Base-by-base conservation (phyloP, 345 rosid genomes). In the Lumnitzera littorea region DNA sequence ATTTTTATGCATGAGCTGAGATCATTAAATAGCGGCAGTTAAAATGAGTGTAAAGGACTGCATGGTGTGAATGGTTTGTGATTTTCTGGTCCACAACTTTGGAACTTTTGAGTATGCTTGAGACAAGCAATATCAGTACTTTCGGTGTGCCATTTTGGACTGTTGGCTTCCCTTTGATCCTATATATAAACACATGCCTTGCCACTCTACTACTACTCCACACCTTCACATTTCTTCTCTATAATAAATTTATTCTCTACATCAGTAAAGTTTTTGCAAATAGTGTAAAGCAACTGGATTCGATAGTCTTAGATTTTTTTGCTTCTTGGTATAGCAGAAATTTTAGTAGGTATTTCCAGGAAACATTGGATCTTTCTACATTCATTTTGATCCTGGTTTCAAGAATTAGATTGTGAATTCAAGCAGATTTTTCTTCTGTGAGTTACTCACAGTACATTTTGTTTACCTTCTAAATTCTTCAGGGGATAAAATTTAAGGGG, bases 91-190 rank as follows among this genome's bases (percentile, higher is more conserved):
- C 78, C 86, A 81, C 17, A 46, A 49, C 53, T 48, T 84, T 86
- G 81, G 89, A 84, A 82, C 80, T 84, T 79, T 36, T 72, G 58
- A 74, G 57, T 66, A 60, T 29, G 72, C 74, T 72, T 63, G 61
- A 61, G 76, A 65, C 80, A 80, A 80, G 88, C 76, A 74, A 78
- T 70, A 81, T 56, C 24, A 47, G 48, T 60, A 36, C 71, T 89
- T 86, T 89, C 95, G 96, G 91, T 78, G 87, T 78, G 15, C 62
- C 55, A 52, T 66, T 76, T 58, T 62, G 71, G 51, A 57, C 64
- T 24, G 23, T 31, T 56, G 51, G 43, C 60, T 56, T 55, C 61
- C 54, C 11, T 61, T 20, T 13, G 23, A 29, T 36, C 53, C 67
- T 71, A 70, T 77, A 75, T 76, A 72, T 66, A 66, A 20, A 24